These are phyloP conservation scores for Poa annua DNA, from an alignment of 176 grass and related monocot genomes.

Conservation along the genomic window DNA sequence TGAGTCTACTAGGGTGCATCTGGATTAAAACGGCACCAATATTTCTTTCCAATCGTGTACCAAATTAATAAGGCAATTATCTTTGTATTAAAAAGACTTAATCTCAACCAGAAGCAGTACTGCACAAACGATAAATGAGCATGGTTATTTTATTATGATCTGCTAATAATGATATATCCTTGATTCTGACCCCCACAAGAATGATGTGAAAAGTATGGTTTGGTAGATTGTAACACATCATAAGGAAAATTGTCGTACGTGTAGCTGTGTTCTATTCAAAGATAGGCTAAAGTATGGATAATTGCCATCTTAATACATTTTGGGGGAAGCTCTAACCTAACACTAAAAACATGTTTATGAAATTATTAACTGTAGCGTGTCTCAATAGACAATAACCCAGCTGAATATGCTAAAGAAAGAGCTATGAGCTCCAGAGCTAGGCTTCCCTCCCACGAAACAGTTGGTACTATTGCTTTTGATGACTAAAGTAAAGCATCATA, in stretches of 20 bases:
- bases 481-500: constrained; percentile 13
- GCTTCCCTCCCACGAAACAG: neutral
- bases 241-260: neutral
- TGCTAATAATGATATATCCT: neutral
- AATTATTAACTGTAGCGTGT: neutral
- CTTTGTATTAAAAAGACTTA: neutral
- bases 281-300: neutral
- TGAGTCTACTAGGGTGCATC: neutral
- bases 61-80: neutral
- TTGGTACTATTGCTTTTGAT: neutral
- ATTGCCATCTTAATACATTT: neutral
- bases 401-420: constrained; percentile 19
- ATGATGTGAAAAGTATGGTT: neutral
- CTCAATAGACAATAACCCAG: neutral
- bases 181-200: neutral
- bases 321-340: neutral
- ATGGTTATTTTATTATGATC: neutral
- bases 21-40: neutral
- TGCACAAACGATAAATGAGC: neutral
- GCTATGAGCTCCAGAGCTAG: neutral
- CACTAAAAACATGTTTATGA: constrained; percentile 8
- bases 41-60: neutral
- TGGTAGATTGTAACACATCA: neutral
- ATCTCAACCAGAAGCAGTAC: neutral
- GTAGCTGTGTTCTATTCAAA: neutral